These are phyloP conservation scores for Rhizomucor miehei DNA, from an alignment of 371 early-diverging fungal genomes.

Conservation along the genomic window DNA sequence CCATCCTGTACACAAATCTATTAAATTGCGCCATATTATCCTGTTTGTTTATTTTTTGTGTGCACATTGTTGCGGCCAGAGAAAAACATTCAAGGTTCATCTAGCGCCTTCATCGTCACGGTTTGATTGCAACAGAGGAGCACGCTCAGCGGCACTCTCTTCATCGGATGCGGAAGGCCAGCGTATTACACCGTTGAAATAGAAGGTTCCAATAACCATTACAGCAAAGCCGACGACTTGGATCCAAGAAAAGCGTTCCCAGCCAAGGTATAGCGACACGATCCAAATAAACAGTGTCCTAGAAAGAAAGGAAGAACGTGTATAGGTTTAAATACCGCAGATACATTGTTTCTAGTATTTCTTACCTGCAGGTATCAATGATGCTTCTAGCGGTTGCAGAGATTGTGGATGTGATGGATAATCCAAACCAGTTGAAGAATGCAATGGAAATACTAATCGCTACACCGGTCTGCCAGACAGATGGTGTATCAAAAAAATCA, in stretches of 20 bases:
- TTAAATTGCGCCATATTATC: neutral
- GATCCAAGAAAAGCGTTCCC: slow-evolving; percentile 90
- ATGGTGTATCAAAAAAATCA: slow-evolving; percentile 65
- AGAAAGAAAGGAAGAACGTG: no score
- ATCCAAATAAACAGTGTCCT: slow-evolving; percentile 96
- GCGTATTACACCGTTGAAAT: slow-evolving; percentile 83
- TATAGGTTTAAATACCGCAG: no score
- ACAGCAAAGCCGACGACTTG: slow-evolving; percentile 86
- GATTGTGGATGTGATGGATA: slow-evolving; percentile 83
- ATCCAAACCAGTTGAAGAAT: slow-evolving; percentile 93
- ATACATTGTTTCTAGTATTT: no score
- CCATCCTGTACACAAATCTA: slow-evolving; percentile 1
- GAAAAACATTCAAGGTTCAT: neutral
- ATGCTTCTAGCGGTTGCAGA: slow-evolving; percentile 90
- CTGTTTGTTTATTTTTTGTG: neutral
- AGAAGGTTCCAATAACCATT: slow-evolving; percentile 87
- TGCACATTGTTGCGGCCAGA: neutral
- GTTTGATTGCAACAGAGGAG: slow-evolving; percentile 26
- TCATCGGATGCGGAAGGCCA: slow-evolving; percentile 33
- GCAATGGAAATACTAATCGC: slow-evolving; percentile 86
- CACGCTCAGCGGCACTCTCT: slow-evolving; percentile 21
- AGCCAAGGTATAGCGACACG: slow-evolving; percentile 82
- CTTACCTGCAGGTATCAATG: slow-evolving; percentile 86
- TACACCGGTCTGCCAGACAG: slow-evolving; percentile 74
- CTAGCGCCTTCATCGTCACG: slow-evolving; percentile 3